Evolutionary conservation across 192 early-diverging fungal species (phyloP), one percentile per base, ranked within the genome.

Genomic region (Gorgonomyces haynaldii): DNA sequence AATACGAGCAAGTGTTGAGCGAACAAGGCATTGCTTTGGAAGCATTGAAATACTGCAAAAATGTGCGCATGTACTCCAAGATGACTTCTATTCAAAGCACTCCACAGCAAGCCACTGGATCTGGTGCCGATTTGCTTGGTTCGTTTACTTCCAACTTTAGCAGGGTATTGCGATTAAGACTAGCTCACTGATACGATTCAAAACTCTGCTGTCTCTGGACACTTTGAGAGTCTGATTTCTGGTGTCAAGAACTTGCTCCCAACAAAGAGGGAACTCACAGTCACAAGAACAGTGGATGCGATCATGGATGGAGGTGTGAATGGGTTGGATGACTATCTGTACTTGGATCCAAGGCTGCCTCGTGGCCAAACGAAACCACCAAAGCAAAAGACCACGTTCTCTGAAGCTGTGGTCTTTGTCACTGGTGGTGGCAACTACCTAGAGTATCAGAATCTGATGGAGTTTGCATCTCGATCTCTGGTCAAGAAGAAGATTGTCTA

Each of bases 341-440:
- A 79, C 48, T 83, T 92, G 56, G 96, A 98, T 52, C 91, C 96
- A 22, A 91, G 60, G 78, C 72, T 42, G 66, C 64, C 31, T n/a
- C 20, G 24, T 29, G n/a, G 28, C 12, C 12, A 21, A 0, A 34
- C 31, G n/a, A 34, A 60, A 16, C 32, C 5, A 17, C 26, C 37
- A 20, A 54, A 54, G 13, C 36, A 48, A 16, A 29, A 40, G 7
- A 39, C 35, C 1, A 65, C 77, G 0, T 89, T 85, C 53, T 81
- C 88, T 45, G 87, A 96, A 43, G 93, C 91, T 2, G 83, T 99
- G 60, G 96, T 99, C 19, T 97, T 99, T 79, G 85, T 92, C 8
- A 78, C 96, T 31, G 96, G 96, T 21, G 96, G 96, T 28, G 96
- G 96, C 20, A 96, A 96, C 60, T 99, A 97, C 66, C 67, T 91